Evolutionary conservation across 1,284 basidiomycete genomes (phyloP), one percentile per base, ranked within the genome.

Genomic region (Ustanciosporium gigantosporum): DNA sequence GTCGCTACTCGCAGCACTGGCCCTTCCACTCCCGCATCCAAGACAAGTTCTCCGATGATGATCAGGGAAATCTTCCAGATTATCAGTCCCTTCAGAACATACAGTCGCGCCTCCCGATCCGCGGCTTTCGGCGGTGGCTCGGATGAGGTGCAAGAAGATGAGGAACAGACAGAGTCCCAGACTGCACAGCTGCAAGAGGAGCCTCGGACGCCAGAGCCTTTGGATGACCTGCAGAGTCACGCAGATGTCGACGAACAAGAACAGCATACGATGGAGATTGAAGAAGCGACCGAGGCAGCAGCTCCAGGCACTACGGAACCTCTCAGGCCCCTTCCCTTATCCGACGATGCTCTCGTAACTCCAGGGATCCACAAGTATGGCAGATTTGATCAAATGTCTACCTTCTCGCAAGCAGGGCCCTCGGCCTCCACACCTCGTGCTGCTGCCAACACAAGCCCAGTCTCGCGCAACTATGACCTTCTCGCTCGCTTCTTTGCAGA

Each of bases 401-500:
- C 20, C 13, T 38, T 38, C 36, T 17, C 13, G 16, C 34, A 20
- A 36, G n/a, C n/a, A n/a, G n/a, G 20, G 16, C 15, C n/a, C 13
- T 25, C 19, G 36, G 19, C 35, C 13, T 34, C 58, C 2, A 56
- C 58, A 6, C 35, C 52, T 15, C 22, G 21, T 15, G 41, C 45
- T 31, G 46, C 48, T 1, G 36, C 47, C 13, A 36, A 59, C 35
- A 59, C 47, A 1, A 65, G 61, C 17, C 61, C 61, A 1, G 56
- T 68, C 24, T 55, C 62, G n/a, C 66, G 66, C 36, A 70, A 68
- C 46, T 70, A 68, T 43, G 61, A 58, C 20, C 45, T 70, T 27
- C 58, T 70, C 1, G 61, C 68, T 4, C 66, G 66, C 32, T 70
- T 70, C 58, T 70, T 70, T 31, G 40, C 62, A 24, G 61, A 70